These are phyloP conservation scores for Metarhizium sp. DNA, from an alignment of 2,329 filamentous ascomycete species.

Conservation along the genomic window DNA sequence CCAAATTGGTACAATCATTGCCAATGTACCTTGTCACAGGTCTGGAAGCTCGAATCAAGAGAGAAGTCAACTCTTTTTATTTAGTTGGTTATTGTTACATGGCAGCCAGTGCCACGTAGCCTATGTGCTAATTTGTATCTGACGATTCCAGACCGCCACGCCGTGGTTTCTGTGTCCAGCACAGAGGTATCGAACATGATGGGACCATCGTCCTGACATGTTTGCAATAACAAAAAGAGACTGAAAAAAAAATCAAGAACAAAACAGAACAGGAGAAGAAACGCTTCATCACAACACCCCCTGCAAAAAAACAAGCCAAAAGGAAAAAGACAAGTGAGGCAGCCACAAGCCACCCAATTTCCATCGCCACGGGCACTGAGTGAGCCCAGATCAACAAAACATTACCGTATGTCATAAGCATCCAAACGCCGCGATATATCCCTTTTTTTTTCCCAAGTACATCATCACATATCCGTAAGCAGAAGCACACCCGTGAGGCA, in stretches of 20 bases:
- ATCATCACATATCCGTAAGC: neutral
- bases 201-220: neutral
- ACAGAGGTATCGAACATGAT: neutral
- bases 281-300: no score
- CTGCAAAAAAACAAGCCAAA: neutral
- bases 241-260: neutral
- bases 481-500: neutral
- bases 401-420: neutral
- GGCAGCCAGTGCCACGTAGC: conserved; percentile 2
- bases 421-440: conserved; percentile 1
- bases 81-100: neutral
- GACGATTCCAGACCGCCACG: conserved; percentile 4
- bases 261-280: neutral
- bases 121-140: neutral
- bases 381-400: neutral
- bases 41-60: no score
- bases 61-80: neutral
- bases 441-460: neutral
- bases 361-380: neutral
- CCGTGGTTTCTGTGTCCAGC: neutral
- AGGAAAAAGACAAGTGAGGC: neutral
- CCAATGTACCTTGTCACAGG: no score
- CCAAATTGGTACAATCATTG: no score
- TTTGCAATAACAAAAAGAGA: neutral
- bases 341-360: neutral